Base-by-base conservation (phyloP, 1,139 yeast genomes). In the Suhomyces bolitotheri region DNA sequence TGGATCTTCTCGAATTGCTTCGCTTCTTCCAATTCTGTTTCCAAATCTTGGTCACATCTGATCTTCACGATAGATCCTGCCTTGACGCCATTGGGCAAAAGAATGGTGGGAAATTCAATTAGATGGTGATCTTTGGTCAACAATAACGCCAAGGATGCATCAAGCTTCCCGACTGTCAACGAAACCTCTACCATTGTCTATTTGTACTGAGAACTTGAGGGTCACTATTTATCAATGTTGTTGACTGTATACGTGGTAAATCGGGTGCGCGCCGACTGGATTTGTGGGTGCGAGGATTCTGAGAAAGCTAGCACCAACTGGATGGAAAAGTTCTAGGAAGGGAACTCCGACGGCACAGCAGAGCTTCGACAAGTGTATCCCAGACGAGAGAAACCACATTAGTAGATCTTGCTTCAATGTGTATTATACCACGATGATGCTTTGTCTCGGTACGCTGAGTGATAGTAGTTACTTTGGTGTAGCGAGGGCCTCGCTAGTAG, bases 51-150 rank as follows among this genome's bases (percentile, higher is more conserved):
- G 40, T 85, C 90, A 58, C 97, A 90, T 44, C 74, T 77, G 56
- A 92, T 82, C 51, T 83, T 84, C 33, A 92, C 88, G 36, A 92
- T 84, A n/a, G 96, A 86, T 5, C 98, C 99, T 1, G 98, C 95
- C 46, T 77, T 75, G 28, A 90, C 95, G 27, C 94, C 92, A 52
- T 82, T 84, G 7, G 99, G 99, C 34, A 92, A 70, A 38, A 92
- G 67, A 37, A 90, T 81, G 7, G 97, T 89, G 11, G 99, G 99
- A 55, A 92, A 92, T 56, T 94, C 98, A 50, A 92, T 90, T 44
- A 92, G 73, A 59, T 90, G 97, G 58, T 90, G 97, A 59, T 90
- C 97, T 41, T 84, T 78, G 16, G 99, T 90, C 31, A 95, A 76
- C 31, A 92, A 70, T 34, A 92, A 71, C 20, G 98, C 97, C 60